Base-by-base conservation (phyloP, 2,329 filamentous ascomycete species). In the Biscogniauxia sp. region DNA sequence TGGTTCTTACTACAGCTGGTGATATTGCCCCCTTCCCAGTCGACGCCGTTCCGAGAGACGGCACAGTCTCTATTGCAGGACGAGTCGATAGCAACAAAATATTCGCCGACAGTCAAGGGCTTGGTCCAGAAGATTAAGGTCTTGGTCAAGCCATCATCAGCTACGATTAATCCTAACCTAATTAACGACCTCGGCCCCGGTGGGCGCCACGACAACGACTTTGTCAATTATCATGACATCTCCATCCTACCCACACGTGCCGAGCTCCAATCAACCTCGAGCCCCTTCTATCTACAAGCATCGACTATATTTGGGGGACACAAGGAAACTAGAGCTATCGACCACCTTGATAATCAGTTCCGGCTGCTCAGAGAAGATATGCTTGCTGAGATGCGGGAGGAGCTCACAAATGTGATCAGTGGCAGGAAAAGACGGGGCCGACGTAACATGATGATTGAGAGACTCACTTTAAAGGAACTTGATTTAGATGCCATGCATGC, bases 361-460 rank as follows among this genome's bases (percentile, higher is more conserved):
- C 86, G 90, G 0, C 79, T 92, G 0, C 76, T 91, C 0, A 78
- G 90, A 2, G 88, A 93, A 66, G 89, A 92, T 63, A 87, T 92
- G 80, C 74, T 92, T 0, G 83, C 79, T 0, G 88, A 89, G 63
- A 76, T 93, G 2, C 81, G 85, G 1, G 83, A 87, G 8, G 88
- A 89, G 0, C 76, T 72, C 11, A 81, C 80, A 0, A 75, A 74
- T n/a, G 85, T 82, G 64, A 79, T 77, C 62, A 80, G 79, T 15
- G 49, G 55, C n/a, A 62, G 15, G 17, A 55, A 20, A 28, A 68
- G 56, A 54, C 49, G 56, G 25, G 60, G 60, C 23, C 68, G 76
- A 20, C 73, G 78, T 45, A 70, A 61, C 59, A 66, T 75, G 1
- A 59, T 76, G 5, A 70, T 78, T 0, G 75, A 0, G 66, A 53